Evolutionary conservation across 169 alveolate species (phyloP).

Genomic region (Toxoplasma gondii): DNA sequence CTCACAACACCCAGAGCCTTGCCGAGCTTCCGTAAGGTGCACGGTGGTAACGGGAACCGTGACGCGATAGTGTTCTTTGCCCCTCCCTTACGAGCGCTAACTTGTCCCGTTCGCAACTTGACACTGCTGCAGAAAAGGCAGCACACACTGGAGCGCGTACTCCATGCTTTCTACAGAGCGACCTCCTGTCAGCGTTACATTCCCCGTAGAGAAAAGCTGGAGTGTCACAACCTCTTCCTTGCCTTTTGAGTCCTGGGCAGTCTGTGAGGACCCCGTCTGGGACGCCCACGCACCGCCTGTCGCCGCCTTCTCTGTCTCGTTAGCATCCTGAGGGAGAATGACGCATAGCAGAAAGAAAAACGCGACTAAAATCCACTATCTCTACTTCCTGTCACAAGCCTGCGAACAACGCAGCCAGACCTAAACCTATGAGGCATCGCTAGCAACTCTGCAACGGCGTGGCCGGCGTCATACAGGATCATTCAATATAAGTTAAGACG

Average conservation of each 20-base stretch:
- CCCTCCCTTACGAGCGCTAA: too few species aligned
- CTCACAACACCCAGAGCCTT: too few species aligned
- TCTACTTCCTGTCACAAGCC: too few species aligned
- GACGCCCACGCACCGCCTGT: slow-evolving; percentile 17
- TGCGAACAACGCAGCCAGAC: too few species aligned
- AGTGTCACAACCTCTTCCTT: slow-evolving; percentile 46
- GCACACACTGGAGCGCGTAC: slow-evolving; percentile 39
- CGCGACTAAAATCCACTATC: not conserved
- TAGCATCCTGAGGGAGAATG: not conserved
- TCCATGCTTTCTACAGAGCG: slow-evolving; percentile 38
- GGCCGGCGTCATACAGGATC: too few species aligned
- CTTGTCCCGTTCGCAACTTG: slow-evolving; percentile 13
- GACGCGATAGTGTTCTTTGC: too few species aligned
- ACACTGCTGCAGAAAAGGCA: slow-evolving; percentile 48
- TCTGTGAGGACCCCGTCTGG: not conserved
- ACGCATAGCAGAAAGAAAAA: not conserved
- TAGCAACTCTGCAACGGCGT: too few species aligned
- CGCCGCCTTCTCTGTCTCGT: not conserved
- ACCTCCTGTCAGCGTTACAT: slow-evolving; percentile 34
- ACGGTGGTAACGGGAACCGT: too few species aligned
- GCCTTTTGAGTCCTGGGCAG: not conserved
- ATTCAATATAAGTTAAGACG: too few species aligned
- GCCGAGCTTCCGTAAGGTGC: too few species aligned
- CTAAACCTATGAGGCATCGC: too few species aligned
- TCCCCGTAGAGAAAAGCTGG: slow-evolving; percentile 48